Evolutionary conservation across 371 early-diverging fungal species (phyloP), one percentile per base, ranked within the genome.

Genomic region (Mortierella sp.): DNA sequence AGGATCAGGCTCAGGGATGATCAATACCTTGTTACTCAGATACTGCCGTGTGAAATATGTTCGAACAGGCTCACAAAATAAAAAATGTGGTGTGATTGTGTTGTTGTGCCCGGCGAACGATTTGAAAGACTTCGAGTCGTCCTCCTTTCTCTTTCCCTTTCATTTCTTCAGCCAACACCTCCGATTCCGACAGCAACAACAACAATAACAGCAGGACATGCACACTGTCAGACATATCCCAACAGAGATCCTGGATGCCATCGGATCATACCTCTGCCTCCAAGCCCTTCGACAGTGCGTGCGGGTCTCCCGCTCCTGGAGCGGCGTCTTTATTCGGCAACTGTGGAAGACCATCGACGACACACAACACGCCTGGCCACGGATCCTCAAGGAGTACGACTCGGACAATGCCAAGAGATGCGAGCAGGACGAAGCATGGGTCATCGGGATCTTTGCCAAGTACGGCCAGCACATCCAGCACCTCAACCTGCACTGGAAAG

Each of bases 261-360:
- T 61, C 21, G 31, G 34, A 5, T 34, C 64, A 21, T 61, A 61
- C 64, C 37, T 61, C 0, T 37, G 34, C 34, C 37, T 8, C 19
- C 16, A 16, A 6, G 64, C 31, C 64, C 34, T 14, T 8, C 64
- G 31, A 16, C 37, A 61, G 21, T 61, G 37, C 21, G 28, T 31
- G 0, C 34, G 6, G 1, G 64, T 61, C 31, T 34, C 34, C 64
- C 64, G 34, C 19, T 9, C 9, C 21, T 61, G 64, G 64, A 16
- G 21, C 37, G 34, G 19, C 9, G 64, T 31, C 37, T 61, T 61
- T 61, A 34, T 61, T 5, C 34, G 34, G 14, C 31, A 31, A 5
- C 64, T 61, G 34, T 61, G 64, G 64, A 19, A 34, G 9, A 61
- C 21, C 64, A 61, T 61, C 34, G 64, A 61, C 34, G 64, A 61